Base-by-base conservation (phyloP, 208 protist species). In the Crithidia sp. region DNA sequence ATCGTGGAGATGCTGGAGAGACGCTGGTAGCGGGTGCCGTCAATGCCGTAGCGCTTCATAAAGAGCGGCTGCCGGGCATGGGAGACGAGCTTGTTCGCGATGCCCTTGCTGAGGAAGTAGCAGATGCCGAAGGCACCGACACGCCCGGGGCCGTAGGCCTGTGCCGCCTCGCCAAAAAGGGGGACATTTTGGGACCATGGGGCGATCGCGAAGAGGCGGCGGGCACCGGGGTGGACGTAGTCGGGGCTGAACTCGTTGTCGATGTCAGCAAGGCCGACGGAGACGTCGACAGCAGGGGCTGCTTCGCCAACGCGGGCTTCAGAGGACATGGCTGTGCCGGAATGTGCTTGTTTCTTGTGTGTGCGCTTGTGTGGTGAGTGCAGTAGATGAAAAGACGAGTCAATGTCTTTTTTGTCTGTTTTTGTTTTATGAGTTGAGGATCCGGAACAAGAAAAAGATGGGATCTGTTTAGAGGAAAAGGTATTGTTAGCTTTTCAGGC, bases 101-200 rank as follows among this genome's bases (percentile, higher is more conserved):
- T 71, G 13, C 88, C 88, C 64, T 91, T 91, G 67, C 59, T 78
- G 0, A 91, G 65, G 39, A 93, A 76, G 68, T 90, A 86, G 56
- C 60, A 74, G 0, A 91, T 28, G 5, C 78, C 85, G 2, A 93
- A 57, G 0, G 82, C 45, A 0, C 80, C 41, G 13, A 81, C 78
- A 13, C 68, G 68, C 4, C 50, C 65, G 14, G 81, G 84, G 13
- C 83, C 88, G 65, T 78, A 93, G 39, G 67, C 74, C n/a, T 78
- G 64, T 36, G 63, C 71, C 39, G 77, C 68, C 36, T 74, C 61
- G 59, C 79, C 76, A 39, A 89, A 88, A 36, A 88, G 44, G 16
- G 87, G 85, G 9, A 90, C 66, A n/a, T 58, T 49, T 4, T 65
- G 60, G 0, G 82, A 40, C 16, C 56, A 82, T 2, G 87, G 84